Evolutionary conservation across 2,329 filamentous ascomycete genomes (phyloP).

Genomic region (Colletotrichum sp.): DNA sequence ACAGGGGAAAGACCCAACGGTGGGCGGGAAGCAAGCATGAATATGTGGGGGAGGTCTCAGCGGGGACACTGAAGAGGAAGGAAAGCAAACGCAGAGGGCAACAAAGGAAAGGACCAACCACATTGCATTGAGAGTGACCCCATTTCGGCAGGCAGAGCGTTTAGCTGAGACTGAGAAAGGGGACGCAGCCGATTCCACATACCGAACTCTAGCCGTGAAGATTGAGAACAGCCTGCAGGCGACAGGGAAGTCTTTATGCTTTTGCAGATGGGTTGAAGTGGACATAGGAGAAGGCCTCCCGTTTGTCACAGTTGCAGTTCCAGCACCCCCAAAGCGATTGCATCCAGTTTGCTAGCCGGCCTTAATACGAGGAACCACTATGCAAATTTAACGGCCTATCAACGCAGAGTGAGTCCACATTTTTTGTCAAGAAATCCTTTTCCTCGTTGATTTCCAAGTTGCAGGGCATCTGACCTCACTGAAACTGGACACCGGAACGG

Average conservation of each 20-base stretch:
- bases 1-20: not conserved
- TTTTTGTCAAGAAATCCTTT: no score
- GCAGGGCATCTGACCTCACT: not conserved
- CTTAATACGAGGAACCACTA: not conserved
- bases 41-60: no score
- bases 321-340: rapidly evolving
- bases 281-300: no score
- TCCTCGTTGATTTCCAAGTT: not conserved
- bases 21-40: no score
- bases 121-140: not conserved
- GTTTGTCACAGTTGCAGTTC: not conserved
- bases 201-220: no score
- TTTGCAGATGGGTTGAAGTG: no score
- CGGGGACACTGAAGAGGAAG: not conserved
- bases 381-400: not conserved
- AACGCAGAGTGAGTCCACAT: not conserved
- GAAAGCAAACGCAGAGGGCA: not conserved
- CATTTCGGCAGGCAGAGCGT: no score
- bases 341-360: no score
- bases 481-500: not conserved
- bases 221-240: no score
- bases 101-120: not conserved
- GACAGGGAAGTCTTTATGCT: no score
- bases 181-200: no score
- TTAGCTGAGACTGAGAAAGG: no score